Evolutionary conservation across 2,329 filamentous ascomycete species (phyloP).

Genomic region (Cladophialophora exuberans): DNA sequence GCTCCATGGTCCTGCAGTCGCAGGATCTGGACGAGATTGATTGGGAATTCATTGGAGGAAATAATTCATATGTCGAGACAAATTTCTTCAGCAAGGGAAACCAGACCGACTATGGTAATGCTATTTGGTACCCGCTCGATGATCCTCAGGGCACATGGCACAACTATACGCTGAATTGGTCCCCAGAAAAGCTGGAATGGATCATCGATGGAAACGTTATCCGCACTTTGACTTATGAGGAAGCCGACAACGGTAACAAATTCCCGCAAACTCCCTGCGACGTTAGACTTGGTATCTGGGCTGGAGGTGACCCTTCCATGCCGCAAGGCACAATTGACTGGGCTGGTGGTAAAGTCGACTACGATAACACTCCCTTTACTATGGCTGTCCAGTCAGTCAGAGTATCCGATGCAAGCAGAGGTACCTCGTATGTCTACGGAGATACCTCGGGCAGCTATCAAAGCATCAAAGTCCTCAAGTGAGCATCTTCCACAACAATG

Average conservation of each 20-base stretch:
- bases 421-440: constrained; percentile 44
- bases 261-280: constrained; percentile 97
- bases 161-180: constrained; percentile 94
- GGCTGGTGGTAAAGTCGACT: constrained; percentile 86
- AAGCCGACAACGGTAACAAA: constrained; percentile 68
- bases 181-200: constrained; percentile 81
- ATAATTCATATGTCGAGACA: constrained; percentile 64
- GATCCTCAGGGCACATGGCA: constrained; percentile 72
- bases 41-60: constrained; percentile 77
- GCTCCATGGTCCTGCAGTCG: constrained; percentile 79
- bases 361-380: constrained; percentile 77
- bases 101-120: constrained; percentile 71
- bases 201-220: constrained; percentile 77
- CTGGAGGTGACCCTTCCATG: constrained; percentile 83
- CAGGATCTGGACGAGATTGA: constrained; percentile 87
- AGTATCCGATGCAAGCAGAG: constrained; percentile 56
- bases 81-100: constrained; percentile 81
- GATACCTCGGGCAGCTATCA: constrained; percentile 43
- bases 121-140: constrained; percentile 62
- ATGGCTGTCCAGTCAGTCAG: constrained; percentile 80
- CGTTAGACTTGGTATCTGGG: constrained; percentile 89
- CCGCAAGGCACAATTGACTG: constrained; percentile 81
- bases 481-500: constrained; percentile 34
- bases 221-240: constrained; percentile 70
- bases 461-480: constrained; percentile 53